A percentile compares a stretch with the other conserved stretches of the same genome.
phyloP scores from a whole-genome alignment of 1,139 yeast genomes.

The Debaryomyces robertsiae region DNA sequence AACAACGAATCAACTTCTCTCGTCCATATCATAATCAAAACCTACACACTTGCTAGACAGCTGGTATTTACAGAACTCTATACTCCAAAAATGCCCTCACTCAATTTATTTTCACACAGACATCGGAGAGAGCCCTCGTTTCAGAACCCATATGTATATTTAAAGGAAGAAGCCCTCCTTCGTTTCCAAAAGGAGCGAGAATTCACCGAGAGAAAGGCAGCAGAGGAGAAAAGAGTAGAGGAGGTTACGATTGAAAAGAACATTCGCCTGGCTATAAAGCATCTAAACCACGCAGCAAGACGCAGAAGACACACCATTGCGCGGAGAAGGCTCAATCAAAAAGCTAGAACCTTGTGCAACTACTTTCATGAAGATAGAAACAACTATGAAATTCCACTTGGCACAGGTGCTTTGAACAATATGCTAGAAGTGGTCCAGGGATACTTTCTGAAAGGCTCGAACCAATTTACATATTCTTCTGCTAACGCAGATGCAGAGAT shows the following conservation, averaged over 20 bases:
- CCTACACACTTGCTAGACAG: neutral
- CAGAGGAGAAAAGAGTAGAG: neutral
- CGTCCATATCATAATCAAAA: too few species aligned
- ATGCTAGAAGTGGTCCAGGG: too few species aligned
- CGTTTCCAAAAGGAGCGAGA: constrained; percentile 2
- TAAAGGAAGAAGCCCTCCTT: constrained; percentile 7
- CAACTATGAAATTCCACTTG: too few species aligned
- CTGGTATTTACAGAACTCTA: too few species aligned
- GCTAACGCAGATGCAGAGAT: too few species aligned
- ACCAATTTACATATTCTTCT: too few species aligned
- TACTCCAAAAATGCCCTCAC: neutral
- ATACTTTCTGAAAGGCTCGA: too few species aligned
- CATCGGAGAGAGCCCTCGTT: constrained; percentile 5
- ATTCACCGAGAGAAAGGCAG: neutral
- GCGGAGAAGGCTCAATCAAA: neutral
- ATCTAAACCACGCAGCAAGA: neutral
- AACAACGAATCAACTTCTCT: too few species aligned
- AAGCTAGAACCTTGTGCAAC: too few species aligned
- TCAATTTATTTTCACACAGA: neutral
- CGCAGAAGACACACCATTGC: neutral
- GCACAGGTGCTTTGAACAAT: too few species aligned
- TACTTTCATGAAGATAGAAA: too few species aligned
- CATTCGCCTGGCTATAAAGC: constrained; percentile 1
- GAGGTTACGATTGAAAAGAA: neutral
- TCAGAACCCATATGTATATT: constrained; percentile 9